Base-by-base conservation (phyloP, 257 asterid species). In the Solanum pinnatisectum region DNA sequence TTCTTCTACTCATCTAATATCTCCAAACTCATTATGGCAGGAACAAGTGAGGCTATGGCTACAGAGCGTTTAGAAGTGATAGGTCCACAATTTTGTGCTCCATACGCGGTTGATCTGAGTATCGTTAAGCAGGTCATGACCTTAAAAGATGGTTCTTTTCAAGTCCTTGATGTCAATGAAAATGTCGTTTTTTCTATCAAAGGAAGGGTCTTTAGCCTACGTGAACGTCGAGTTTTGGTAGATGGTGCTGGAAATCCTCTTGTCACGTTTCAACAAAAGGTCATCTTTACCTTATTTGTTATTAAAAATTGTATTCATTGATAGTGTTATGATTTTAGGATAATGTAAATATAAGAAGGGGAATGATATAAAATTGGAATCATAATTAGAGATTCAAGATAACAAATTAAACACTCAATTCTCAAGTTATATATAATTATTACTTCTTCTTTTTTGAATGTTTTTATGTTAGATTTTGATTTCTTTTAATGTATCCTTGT, bases 261-360 rank as follows among this genome's bases (percentile, higher is more conserved):
- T 83, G 63, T 96, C 92, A 93, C 98, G 59, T 94, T 92, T 91
- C 95, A 91, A 87, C 98, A 94, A 87, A 95, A 94, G 94, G 96
- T 95, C 46, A 63, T n/a, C 20, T 36, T 37, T 63, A 68, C 9
- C 6, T 52, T 52, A 52, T 52, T 52, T 52, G 63, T 2, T 52
- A 52, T 52, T 52, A 2, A 52, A 52, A 52, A 52, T 52, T 52
- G n/a, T 52, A 52, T 16, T 16, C 2, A 52, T 52, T 36, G 4
- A 36, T 22, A 36, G 13, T 5, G 6, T 36, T 20, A 74, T 16
- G 10, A 74, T 18, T 36, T 73, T 35, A 73, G 30, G 16, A 72
- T 67, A 67, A 67, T 10, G 7, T 25, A 67, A 25, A 67, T 70
- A 70, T 30, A 25, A 67, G 22, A 30, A 16, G 25, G 40, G 13